Conservation (phyloP, 1,139 yeast species). For the Debaryomyces sp. region DNA sequence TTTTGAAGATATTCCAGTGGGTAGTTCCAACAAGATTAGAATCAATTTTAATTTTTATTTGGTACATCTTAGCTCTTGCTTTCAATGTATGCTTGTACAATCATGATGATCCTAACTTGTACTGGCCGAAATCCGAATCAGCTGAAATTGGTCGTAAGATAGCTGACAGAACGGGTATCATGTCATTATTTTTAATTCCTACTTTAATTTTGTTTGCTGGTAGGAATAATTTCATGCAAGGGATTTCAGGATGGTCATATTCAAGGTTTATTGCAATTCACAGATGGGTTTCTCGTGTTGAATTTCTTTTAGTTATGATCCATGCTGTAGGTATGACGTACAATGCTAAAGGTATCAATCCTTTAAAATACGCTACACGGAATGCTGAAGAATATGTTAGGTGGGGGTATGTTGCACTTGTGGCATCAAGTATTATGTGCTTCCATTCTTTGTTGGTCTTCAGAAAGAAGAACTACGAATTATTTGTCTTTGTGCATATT, state of each 20-base stretch:
- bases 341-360: slow-evolving; percentile 14
- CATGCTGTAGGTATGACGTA: slow-evolving; percentile 55
- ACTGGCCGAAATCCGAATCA: slow-evolving; percentile 27
- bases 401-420: slow-evolving; percentile 58
- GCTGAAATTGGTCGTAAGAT: slow-evolving; percentile 55
- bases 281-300: slow-evolving; percentile 62
- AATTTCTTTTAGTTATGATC: slow-evolving; percentile 43
- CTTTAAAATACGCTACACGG: slow-evolving; percentile 40
- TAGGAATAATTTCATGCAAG: slow-evolving; percentile 65
- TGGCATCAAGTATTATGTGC: slow-evolving; percentile 41
- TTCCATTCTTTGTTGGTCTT: slow-evolving; percentile 52
- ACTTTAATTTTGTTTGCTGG: slow-evolving; percentile 59
- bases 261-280: slow-evolving; percentile 65
- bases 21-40: slow-evolving; percentile 69
- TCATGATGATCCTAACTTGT: slow-evolving; percentile 36
- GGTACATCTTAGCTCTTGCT: slow-evolving; percentile 52
- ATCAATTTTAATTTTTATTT: slow-evolving; percentile 49
- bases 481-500: slow-evolving; percentile 62
- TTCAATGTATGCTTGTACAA: slow-evolving; percentile 45
- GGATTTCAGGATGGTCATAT: slow-evolving; percentile 67
- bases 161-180: slow-evolving; percentile 63
- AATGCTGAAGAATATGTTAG: slow-evolving; percentile 40
- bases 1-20: slow-evolving; percentile 33
- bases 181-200: slow-evolving; percentile 54
- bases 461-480: slow-evolving; percentile 63